Conservation (phyloP, 2,329 filamentous ascomycete species). For the Cladophialophora immunda region DNA sequence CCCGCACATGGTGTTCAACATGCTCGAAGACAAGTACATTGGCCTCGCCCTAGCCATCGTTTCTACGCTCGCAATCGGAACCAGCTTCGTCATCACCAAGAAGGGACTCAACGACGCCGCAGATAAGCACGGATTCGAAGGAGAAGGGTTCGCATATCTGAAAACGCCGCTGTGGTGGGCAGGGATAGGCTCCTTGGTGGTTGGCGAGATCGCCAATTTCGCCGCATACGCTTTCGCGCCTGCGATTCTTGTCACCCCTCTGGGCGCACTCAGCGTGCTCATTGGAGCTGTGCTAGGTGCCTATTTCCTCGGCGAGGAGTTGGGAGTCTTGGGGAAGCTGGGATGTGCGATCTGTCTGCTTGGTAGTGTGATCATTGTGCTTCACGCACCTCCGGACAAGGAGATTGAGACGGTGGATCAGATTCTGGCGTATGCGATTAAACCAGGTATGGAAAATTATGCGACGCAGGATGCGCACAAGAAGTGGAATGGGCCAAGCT, state of each 20-base stretch:
- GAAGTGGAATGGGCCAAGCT: neutral
- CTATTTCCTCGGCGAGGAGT: slow-evolving; percentile 89
- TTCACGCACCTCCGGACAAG: slow-evolving; percentile 94
- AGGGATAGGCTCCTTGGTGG: slow-evolving; percentile 86
- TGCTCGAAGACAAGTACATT: slow-evolving; percentile 52
- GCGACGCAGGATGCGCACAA: neutral
- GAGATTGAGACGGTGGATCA: slow-evolving; percentile 91
- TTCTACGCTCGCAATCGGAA: slow-evolving; percentile 68
- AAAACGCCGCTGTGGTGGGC: slow-evolving; percentile 98
- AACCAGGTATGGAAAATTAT: slow-evolving; percentile 72
- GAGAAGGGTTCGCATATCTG: slow-evolving; percentile 93
- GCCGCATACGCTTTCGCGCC: slow-evolving; percentile 98
- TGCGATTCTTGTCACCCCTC: slow-evolving; percentile 95
- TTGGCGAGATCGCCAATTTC: slow-evolving; percentile 96
- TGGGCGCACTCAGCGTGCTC: slow-evolving; percentile 91
- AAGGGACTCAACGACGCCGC: slow-evolving; percentile 95
- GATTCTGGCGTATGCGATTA: slow-evolving; percentile 88
- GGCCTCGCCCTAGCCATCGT: slow-evolving; percentile 56
- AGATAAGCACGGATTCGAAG: slow-evolving; percentile 92
- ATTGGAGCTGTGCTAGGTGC: slow-evolving; percentile 94
- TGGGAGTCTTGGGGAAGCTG: slow-evolving; percentile 90
- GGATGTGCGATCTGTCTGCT: slow-evolving; percentile 96
- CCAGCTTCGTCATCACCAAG: slow-evolving; percentile 99
- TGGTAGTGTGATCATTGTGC: slow-evolving; percentile 94
- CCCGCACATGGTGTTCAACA: slow-evolving; percentile 30